Evolutionary conservation across 495 filamentous ascomycete genomes (phyloP), one percentile per base, ranked within the genome.

Genomic region (Tuber magnatum): DNA sequence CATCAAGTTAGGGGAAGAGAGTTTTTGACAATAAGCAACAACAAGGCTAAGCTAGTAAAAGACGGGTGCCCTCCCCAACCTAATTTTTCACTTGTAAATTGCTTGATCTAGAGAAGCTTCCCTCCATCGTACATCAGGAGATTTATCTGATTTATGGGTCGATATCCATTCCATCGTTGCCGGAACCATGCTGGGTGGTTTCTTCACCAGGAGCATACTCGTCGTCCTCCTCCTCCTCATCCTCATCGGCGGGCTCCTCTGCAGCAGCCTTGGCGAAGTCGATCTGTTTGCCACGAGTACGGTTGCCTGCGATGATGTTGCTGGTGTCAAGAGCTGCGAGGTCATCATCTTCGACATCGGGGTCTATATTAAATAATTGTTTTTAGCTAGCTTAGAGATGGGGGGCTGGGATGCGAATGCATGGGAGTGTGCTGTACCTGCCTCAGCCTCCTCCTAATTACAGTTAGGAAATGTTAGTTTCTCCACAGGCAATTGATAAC

Each of bases 321-420:
- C 97, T 97, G 78, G 88, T 87, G 51, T 96, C 93, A 83, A 98
- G 96, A 83, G 93, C 94, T 83, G 94, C 92, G 86, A 97, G 89
- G 84, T 92, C 90, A 80, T 95, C 93, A 16, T 90, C 88, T 71
- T 92, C 92, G 20, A 92, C 91, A 3, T 91, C 91, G 65, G 89
- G 89, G 18, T 89, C 90, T 74, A 85, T 84, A 83, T 80, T 38
- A 24, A 43, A 70, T 44, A 73, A 43, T 70, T 70, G 65, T 40
- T 83, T 78, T 51, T 46, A 39, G 43, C 72, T 35, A 78, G 51
- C 38, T 61, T 39, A 44, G 42, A 73, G 72, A 61, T 44, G 39
- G 32, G 39, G 48, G 28, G 35, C 80, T 75, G 18, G 24, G 46
- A 68, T 38, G 40, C 7, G 46, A 40, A 44, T 65, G 32, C 18